Evolutionary conservation across 305 asterid genomes (phyloP).

Genomic region (Solanum aculeatissimum): DNA sequence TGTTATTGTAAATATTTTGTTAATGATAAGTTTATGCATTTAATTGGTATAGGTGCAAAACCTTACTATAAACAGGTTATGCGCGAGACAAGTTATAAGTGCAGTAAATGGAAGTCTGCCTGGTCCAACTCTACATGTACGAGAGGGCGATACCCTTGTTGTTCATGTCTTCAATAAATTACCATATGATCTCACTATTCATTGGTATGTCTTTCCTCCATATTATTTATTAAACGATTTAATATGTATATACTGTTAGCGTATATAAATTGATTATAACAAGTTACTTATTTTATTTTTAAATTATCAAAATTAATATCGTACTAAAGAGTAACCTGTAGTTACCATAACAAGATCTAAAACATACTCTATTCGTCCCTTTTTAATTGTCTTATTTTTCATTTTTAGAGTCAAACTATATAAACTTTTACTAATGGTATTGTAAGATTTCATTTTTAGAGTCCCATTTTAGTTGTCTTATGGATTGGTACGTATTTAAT

Average conservation of each 20-base stretch:
- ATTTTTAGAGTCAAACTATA: too few species aligned
- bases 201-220: not conserved
- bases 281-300: too few species aligned
- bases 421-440: too few species aligned
- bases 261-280: not conserved
- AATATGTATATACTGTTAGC: not conserved
- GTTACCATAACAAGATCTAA: too few species aligned
- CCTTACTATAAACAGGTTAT: not conserved
- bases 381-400: too few species aligned
- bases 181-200: conserved; percentile 7
- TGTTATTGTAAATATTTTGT: not conserved
- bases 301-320: too few species aligned
- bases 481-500: not conserved
- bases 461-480: too few species aligned
- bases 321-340: too few species aligned
- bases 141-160: conserved; percentile 8
- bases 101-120: conserved; percentile 10
- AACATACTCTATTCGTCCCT: too few species aligned
- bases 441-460: too few species aligned
- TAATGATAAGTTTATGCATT: not conserved
- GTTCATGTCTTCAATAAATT: conserved; percentile 3
- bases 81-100: not conserved
- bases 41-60: not conserved
- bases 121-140: conserved; percentile 5
- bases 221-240: not conserved